Base-by-base conservation (phyloP, 1,139 yeast genomes). In the Yamadazyma conglobata region DNA sequence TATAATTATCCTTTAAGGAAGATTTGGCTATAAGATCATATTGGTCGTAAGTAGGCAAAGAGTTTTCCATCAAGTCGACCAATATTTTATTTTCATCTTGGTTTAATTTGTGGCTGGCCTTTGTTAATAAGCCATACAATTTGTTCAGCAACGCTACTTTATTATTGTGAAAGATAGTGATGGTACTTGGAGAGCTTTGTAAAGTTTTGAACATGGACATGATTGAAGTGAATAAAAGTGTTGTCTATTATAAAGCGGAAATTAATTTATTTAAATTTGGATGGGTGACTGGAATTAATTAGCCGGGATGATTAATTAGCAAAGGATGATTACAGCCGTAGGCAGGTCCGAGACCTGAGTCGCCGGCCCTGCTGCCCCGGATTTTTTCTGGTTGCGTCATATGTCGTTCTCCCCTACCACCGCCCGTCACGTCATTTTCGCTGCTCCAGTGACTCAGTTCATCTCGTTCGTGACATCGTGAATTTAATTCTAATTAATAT, bases 11-110 rank as follows among this genome's bases (percentile, higher is more conserved):
- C 12, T 48, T 46, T 32, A 60, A 43, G 37, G 60, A 64, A 25
- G 53, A 50, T 34, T 50, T 39, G 23, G 54, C 46, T 31, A 68
- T 56, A 21, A 48, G 35, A 24, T 44, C 44, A 45, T 63, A 68
- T 42, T 67, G 73, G 43, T 64, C 70, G 39, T 51, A 67, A 4
- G 73, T 67, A 20, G 74, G 74, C 57, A 68, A 59, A 28, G 57
- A 54, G 40, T 64, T 54, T 16, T 59, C 57, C 61, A 57, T 53
- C 41, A 64, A 48, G 42, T 68, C 72, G 30, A 68, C 42, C 32
- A 55, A 56, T 38, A 68, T 64, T 33, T 54, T 48, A 22, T 43
- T 43, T 29, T 51, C 50, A 21, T 52, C 45, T 16, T 47, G 46
- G 34, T 59, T 58, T 30, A 60, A 43, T 17, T 52, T 49, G 26